Evolutionary conservation across 805 yeast species (phyloP).

Genomic region (Ogataea dorogensis): DNA sequence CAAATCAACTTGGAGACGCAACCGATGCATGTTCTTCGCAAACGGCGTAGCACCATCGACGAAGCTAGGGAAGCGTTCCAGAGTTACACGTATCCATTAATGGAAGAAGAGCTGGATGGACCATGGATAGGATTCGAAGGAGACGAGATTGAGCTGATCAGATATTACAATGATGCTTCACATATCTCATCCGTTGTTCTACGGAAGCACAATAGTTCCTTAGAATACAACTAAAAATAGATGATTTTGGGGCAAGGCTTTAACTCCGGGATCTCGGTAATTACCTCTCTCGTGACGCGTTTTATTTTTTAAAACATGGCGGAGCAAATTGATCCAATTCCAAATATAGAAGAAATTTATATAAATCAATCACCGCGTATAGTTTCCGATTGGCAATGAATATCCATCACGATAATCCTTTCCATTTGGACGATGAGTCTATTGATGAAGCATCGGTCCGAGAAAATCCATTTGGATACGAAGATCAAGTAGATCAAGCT

Average conservation of each 20-base stretch:
- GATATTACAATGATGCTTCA: constrained; percentile 21
- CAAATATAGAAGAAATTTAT: constrained; percentile 9
- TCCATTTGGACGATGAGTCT: constrained; percentile 17
- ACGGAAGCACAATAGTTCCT: constrained; percentile 21
- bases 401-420: constrained; percentile 12
- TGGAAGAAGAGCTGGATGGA: constrained; percentile 48
- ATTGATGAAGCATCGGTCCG: constrained; percentile 2
- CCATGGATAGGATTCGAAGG: constrained; percentile 60
- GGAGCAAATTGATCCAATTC: constrained; percentile 5
- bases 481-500: too few species aligned
- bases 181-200: constrained; percentile 19
- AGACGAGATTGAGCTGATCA: constrained; percentile 44
- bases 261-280: constrained; percentile 5
- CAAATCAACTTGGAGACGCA: constrained; percentile 4
- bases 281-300: constrained; percentile 5
- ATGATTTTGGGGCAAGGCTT: not conserved
- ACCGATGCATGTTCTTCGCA: constrained; percentile 17
- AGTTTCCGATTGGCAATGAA: not conserved
- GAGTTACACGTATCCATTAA: constrained; percentile 49
- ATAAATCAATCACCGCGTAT: not conserved
- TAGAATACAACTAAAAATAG: constrained; percentile 23
- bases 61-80: constrained; percentile 54
- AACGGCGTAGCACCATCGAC: constrained; percentile 52
- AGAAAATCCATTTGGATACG: constrained; percentile 5
- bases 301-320: constrained; percentile 9